These are phyloP conservation scores for Acer saccharum DNA, from an alignment of 345 rosid species.

Conservation along the genomic window DNA sequence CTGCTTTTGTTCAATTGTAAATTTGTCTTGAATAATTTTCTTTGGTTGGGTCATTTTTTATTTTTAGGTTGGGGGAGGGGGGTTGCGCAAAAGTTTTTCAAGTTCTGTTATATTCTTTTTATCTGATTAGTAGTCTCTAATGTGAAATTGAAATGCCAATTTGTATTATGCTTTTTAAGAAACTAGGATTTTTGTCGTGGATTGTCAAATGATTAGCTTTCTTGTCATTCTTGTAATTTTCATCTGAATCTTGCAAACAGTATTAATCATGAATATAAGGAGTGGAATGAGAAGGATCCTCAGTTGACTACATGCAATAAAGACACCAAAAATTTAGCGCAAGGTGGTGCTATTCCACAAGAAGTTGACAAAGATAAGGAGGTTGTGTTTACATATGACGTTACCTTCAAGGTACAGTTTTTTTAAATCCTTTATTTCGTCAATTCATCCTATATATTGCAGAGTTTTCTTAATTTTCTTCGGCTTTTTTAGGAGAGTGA, in stretches of 20 bases:
- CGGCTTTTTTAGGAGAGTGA: conserved; percentile 67
- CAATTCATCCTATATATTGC: background rate
- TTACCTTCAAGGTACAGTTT: conserved; percentile 69
- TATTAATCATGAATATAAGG: conserved; percentile 91
- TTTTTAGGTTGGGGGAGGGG: background rate
- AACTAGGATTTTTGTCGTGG: background rate
- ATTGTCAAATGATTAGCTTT: background rate
- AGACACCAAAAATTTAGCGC: conserved; percentile 83
- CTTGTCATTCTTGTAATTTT: background rate
- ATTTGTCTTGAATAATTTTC: background rate
- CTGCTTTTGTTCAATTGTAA: background rate
- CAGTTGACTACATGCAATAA: conserved; percentile 89
- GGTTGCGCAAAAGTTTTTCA: background rate
- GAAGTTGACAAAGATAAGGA: conserved; percentile 76
- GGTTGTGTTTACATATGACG: conserved; percentile 92
- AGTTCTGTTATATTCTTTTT: too few species aligned
- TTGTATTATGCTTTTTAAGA: background rate
- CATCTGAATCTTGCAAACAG: conserved; percentile 42
- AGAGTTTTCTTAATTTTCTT: background rate
- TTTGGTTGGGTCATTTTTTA: background rate
- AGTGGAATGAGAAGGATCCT: conserved; percentile 86
- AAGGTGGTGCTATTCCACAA: conserved; percentile 85
- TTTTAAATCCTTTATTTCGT: background rate
- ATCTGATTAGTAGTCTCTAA: too few species aligned
- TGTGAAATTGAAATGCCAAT: too few species aligned